Percentiles rank a stretch among this genome's conserved stretches.
phyloP scores from a whole-genome alignment of 2,329 filamentous ascomycete species.

The Cladosporium halotolerans region DNA sequence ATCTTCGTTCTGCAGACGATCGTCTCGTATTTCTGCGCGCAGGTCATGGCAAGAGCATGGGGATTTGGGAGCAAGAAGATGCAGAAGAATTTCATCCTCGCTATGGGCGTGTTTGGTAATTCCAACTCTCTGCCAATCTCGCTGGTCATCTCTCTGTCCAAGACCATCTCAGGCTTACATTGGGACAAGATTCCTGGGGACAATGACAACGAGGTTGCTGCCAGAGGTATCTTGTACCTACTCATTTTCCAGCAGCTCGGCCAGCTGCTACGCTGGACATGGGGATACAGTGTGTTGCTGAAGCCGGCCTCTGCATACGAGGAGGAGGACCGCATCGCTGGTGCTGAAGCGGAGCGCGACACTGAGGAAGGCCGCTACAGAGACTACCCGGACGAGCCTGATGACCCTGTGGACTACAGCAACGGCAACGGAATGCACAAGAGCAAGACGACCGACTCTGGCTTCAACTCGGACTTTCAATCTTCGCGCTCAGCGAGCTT shows the following conservation, averaged over 20 bases:
- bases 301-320: slow-evolving; percentile 71
- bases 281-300: slow-evolving; percentile 93
- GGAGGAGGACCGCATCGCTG: slow-evolving; percentile 59
- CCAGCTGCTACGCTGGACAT: slow-evolving; percentile 92
- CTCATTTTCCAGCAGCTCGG: slow-evolving; percentile 97
- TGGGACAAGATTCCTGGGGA: slow-evolving; percentile 89
- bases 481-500: slow-evolving; percentile 33
- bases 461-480: slow-evolving; percentile 42
- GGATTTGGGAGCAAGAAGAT: slow-evolving; percentile 61
- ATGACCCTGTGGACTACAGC: slow-evolving; percentile 39
- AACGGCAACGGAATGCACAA: slow-evolving; percentile 14
- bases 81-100: slow-evolving; percentile 87
- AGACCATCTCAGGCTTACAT: slow-evolving; percentile 85
- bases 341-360: slow-evolving; percentile 34
- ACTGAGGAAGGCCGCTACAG: slow-evolving; percentile 50
- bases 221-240: slow-evolving; percentile 88
- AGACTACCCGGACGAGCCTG: slow-evolving; percentile 45
- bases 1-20: slow-evolving; percentile 86
- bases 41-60: slow-evolving; percentile 65
- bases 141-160: slow-evolving; percentile 84
- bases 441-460: slow-evolving; percentile 31
- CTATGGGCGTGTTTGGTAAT: slow-evolving; percentile 97
- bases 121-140: slow-evolving; percentile 97
- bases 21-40: slow-evolving; percentile 75
- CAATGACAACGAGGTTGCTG: slow-evolving; percentile 90